Base-by-base conservation (phyloP, 257 asterid species). In the Solanum chilense region DNA sequence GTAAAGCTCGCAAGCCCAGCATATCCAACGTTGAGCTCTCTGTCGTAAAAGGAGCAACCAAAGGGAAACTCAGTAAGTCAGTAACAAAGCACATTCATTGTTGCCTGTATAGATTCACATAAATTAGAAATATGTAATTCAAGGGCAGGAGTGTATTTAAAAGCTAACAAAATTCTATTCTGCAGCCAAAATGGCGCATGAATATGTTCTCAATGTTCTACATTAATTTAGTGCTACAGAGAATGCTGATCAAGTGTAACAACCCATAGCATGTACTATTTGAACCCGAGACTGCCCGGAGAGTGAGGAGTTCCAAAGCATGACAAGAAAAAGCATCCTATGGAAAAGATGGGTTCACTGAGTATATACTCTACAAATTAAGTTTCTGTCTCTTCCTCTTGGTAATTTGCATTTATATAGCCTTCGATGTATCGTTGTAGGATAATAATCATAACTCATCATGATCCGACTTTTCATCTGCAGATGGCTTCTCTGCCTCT, bases 371-470 rank as follows among this genome's bases (percentile, higher is more conserved):
- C 90, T 85, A 74, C 84, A 69, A 69, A 81, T 71, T 71, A 25
- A 62, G 39, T 56, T 84, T 33, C 35, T 84, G 70, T 85, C 87
- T 16, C 77, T 56, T 52, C 76, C 85, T 85, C 64, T 86, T 86
- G 68, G 91, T 87, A 88, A 84, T 87, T 66, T 64, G 87, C 33
- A 31, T 15, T 35, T 75, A 41, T 87, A 82, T 60, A 68, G 87
- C 64, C 87, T 89, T 68, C 80, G 42, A 25, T 25, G 83, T 77
- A 14, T 15, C 60, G 20, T 44, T 77, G 56, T 85, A 35, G 74
- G 88, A 39, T 84, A 45, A 78, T 71, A 49, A 84, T 96, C 89
- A 97, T 92, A 97, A 88, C 92, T 97, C 99, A 88, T 97, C 99
- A n/a, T 94, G 99, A 41, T 82, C 77, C 27, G 88, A 45, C 7